Percentiles rank a stretch among this genome's conserved stretches.
Conservation (phyloP, 164 flowering plant species). For the Liriodendron chinense region DNA sequence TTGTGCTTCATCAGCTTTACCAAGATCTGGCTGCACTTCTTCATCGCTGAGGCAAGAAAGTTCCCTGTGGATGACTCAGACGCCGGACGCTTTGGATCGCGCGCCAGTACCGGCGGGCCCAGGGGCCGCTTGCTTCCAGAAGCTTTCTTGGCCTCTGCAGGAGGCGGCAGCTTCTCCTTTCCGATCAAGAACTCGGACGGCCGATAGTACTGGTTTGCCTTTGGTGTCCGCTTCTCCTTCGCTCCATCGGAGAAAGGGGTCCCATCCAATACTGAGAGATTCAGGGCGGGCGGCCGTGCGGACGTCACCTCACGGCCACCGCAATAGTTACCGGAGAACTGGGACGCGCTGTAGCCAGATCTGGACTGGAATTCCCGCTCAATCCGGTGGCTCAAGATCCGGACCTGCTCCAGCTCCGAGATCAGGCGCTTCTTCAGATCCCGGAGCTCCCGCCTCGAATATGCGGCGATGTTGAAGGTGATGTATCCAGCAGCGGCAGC, state of each 20-base stretch:
- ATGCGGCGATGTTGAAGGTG: conserved; percentile 37
- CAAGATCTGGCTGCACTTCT: conserved; percentile 54
- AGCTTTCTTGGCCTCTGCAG: conserved; percentile 31
- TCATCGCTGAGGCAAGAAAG: conserved; percentile 24
- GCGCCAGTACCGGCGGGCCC: not conserved
- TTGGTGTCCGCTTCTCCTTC: conserved; percentile 23
- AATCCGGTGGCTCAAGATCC: conserved; percentile 43
- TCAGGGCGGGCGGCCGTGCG: conserved; percentile 5
- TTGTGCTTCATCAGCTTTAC: conserved; percentile 69
- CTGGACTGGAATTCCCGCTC: conserved; percentile 36
- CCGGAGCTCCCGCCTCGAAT: conserved; percentile 40
- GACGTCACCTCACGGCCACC: conserved; percentile 12
- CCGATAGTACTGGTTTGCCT: conserved; percentile 14
- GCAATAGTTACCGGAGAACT: conserved; percentile 14
- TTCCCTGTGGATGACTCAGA: conserved; percentile 15
- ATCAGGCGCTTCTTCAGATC: conserved; percentile 49
- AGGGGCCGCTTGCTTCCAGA: conserved; percentile 47
- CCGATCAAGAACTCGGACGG: conserved; percentile 12
- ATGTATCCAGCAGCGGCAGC: conserved; percentile 14
- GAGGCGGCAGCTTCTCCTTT: conserved; percentile 16
- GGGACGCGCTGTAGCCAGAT: conserved; percentile 27
- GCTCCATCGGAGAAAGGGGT: not conserved
- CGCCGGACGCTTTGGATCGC: conserved; percentile 32
- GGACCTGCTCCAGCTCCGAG: conserved; percentile 57
- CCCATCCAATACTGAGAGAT: not conserved